These are phyloP conservation scores for Starmerella bombicola DNA, from an alignment of 805 yeast species.

Conservation along the genomic window DNA sequence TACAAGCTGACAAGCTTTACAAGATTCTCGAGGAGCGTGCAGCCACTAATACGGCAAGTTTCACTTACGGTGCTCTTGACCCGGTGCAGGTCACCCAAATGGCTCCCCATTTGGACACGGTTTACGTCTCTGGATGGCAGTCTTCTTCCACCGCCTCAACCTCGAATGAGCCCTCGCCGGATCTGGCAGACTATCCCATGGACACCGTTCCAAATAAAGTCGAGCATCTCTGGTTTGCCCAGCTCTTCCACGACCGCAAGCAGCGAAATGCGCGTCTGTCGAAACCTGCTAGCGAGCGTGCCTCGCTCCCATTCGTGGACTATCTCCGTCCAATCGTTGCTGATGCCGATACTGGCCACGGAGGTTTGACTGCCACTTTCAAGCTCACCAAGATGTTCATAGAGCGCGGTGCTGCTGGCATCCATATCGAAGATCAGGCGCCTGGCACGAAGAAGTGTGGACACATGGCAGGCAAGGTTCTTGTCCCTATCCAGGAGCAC, in stretches of 20 bases:
- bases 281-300: conserved; percentile 50
- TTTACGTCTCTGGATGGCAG: conserved; percentile 97
- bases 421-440: conserved; percentile 97
- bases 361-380: conserved; percentile 93
- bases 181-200: conserved; percentile 95
- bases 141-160: conserved; percentile 96
- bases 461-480: conserved; percentile 97
- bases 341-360: conserved; percentile 98
- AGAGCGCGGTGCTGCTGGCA: conserved; percentile 98
- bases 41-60: conserved; percentile 56
- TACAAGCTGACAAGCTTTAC: conserved; percentile 73
- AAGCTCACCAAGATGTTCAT: conserved; percentile 91
- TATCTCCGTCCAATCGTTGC: conserved; percentile 91
- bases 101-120: conserved; percentile 88
- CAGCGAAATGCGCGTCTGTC: conserved; percentile 72
- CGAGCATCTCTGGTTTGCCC: conserved; percentile 93
- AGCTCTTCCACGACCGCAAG: conserved; percentile 91
- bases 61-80: conserved; percentile 91
- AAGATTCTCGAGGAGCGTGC: conserved; percentile 59
- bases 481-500: conserved; percentile 96
- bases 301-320: conserved; percentile 62
- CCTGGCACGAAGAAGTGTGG: conserved; percentile 99
- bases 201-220: conserved; percentile 98
- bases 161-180: conserved; percentile 96
- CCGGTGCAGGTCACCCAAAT: conserved; percentile 92